These are phyloP conservation scores for Colletotrichum sp. DNA, from an alignment of 2,329 filamentous ascomycete species.

Conservation along the genomic window DNA sequence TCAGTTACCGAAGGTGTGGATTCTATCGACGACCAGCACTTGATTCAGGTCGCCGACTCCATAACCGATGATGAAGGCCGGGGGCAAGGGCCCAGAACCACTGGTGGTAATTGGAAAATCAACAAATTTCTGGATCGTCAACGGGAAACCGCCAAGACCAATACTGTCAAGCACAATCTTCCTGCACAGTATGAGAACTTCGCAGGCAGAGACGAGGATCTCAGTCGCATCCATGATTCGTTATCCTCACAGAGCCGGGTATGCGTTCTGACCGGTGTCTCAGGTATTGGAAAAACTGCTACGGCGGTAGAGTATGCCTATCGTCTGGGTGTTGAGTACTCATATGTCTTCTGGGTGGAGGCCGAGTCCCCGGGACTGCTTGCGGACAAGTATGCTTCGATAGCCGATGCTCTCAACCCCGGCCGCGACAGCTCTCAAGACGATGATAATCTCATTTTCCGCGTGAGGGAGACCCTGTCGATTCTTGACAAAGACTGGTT, in stretches of 20 bases:
- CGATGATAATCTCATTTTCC: not conserved
- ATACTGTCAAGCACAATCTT: not conserved
- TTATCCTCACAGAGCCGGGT: not conserved
- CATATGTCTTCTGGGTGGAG: not conserved
- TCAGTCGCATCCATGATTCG: not conserved
- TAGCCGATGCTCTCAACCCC: not conserved
- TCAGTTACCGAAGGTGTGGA: not conserved
- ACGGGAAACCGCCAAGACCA: not conserved
- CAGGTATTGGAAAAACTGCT: not conserved
- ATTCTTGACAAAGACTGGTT: not conserved
- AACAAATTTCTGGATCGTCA: not conserved
- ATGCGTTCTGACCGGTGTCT: not conserved
- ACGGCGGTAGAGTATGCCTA: not conserved
- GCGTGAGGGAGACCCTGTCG: not conserved
- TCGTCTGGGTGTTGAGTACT: not conserved
- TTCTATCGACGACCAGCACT: not conserved
- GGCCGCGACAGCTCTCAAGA: no score
- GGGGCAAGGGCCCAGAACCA: no score
- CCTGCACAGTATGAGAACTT: not conserved
- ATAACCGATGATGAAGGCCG: no score
- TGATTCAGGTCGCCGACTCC: not conserved
- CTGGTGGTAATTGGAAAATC: not conserved
- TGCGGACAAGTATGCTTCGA: not conserved
- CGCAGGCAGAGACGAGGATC: not conserved
- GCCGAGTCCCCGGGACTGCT: not conserved